These are phyloP conservation scores for Immersiporthe knoxdaviesiana DNA, from an alignment of 2,329 filamentous ascomycete genomes.

Conservation along the genomic window DNA sequence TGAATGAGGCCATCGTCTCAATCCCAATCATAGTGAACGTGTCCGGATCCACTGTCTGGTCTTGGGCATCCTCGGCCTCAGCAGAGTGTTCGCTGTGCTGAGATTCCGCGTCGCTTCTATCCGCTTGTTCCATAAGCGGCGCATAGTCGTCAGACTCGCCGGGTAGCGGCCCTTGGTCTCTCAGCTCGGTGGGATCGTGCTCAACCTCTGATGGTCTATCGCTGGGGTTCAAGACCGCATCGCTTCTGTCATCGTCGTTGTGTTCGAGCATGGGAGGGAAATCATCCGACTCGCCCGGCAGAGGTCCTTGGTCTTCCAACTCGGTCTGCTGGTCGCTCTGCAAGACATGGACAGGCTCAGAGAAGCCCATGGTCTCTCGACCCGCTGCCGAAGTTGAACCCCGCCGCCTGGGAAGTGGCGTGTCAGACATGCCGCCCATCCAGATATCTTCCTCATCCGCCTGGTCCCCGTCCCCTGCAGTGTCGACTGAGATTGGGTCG, in stretches of 20 bases:
- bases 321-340: constrained; percentile 7
- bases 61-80: constrained; percentile 34
- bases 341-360: not conserved
- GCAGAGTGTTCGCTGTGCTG: constrained; percentile 21
- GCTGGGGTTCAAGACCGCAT: not conserved
- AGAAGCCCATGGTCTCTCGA: constrained; percentile 6
- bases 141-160: constrained; percentile 22
- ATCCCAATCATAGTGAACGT: constrained; percentile 65
- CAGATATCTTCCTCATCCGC: constrained; percentile 32
- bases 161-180: constrained; percentile 19
- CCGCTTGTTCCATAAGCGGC: constrained; percentile 25
- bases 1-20: constrained; percentile 56
- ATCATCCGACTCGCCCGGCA: constrained; percentile 22
- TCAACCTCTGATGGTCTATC: not conserved
- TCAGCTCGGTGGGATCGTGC: constrained; percentile 11
- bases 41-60: constrained; percentile 44
- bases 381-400: not conserved
- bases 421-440: constrained; percentile 30
- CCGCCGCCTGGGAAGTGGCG: constrained; percentile 4
- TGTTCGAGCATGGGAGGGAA: constrained; percentile 12
- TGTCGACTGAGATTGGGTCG: not conserved
- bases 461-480: constrained; percentile 7
- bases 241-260: not conserved
- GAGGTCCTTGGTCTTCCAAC: constrained; percentile 19
- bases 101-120: constrained; percentile 36